Evolutionary conservation across 495 filamentous ascomycete genomes (phyloP), one percentile per base, ranked within the genome.

Genomic region (Penicillium taxi): DNA sequence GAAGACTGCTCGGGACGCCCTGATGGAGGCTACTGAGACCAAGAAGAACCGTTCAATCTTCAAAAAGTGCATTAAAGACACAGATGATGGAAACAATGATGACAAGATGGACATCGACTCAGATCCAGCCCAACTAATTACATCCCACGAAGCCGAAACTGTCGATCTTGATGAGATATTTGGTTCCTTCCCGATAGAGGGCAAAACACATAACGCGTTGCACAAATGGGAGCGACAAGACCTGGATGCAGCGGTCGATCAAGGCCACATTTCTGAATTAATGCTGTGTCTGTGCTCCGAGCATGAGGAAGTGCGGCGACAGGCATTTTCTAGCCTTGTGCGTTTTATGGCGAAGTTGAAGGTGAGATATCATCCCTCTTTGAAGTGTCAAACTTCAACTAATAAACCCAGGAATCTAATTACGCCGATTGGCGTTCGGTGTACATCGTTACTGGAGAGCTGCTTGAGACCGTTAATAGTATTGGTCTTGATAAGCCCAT

Each of bases 401-500:
- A 37, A 30, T 6, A 6, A 30, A 19, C 12, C 20, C 42, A 67
- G 64, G 68, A 72, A 41, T 86, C 83, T 0, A 73, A 73, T 25
- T 82, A 89, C 35, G 70, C 73, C 13, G 86, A 94, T 53, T 83
- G 80, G 58, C 74, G 81, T 16, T 80, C 86, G 31, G 62, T 85
- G 1, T 81, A 78, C 61, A 66, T 90, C 5, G 70, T 96, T 2
- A 66, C 86, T 5, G 84, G 78, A 44, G 86, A 94, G 51, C 50
- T 94, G 4, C 66, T 81, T 6, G 86, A 91, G 50, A 86, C 86
- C 0, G 78, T 78, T 11, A 70, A 68, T 35, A 47, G 50, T 2
- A 41, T 64, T 17, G 69, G 84, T 19, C 60, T 74, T 20, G 57
- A 67, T 2, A 52, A 60, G 6, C 77, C 85, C 3, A 58, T 94